These are phyloP conservation scores for Aspergillus sp. DNA, from an alignment of 2,329 filamentous ascomycete species.

Conservation along the genomic window DNA sequence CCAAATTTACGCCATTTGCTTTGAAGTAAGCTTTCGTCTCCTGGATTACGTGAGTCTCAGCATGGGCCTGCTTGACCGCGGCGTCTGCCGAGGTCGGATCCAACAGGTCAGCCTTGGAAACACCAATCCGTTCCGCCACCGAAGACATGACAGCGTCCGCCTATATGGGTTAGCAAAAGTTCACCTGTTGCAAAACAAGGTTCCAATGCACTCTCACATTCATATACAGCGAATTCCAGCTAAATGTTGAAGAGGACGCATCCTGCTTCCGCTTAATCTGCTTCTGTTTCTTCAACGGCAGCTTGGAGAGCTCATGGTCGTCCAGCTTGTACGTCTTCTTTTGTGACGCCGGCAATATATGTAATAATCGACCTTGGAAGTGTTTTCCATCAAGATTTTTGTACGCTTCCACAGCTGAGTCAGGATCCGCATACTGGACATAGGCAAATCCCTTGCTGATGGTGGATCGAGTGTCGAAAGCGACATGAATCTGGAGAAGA, in stretches of 20 bases:
- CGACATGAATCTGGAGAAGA: conserved; percentile 74
- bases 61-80: conserved; percentile 93
- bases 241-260: conserved; percentile 76
- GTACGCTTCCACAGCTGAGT: conserved; percentile 76
- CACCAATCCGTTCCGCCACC: conserved; percentile 78
- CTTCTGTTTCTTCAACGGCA: conserved; percentile 92
- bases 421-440: conserved; percentile 72
- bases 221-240: conserved; percentile 99
- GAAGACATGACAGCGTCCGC: conserved; percentile 87
- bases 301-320: conserved; percentile 83
- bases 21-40: conserved; percentile 92
- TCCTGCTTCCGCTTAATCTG: conserved; percentile 82
- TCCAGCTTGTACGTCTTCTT: conserved; percentile 82
- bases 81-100: conserved; percentile 96
- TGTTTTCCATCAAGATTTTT: conserved; percentile 76
- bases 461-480: conserved; percentile 67
- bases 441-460: conserved; percentile 88
- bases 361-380: conserved; percentile 89
- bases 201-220: conserved; percentile 58
- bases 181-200: background rate
- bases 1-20: conserved; percentile 83
- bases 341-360: conserved; percentile 79
- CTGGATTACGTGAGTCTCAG: conserved; percentile 93
- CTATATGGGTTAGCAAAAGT: conserved; percentile 32
- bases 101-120: conserved; percentile 86